Base-by-base conservation (phyloP, 306 rosid species). In the Sphenostylis stenocarpa region DNA sequence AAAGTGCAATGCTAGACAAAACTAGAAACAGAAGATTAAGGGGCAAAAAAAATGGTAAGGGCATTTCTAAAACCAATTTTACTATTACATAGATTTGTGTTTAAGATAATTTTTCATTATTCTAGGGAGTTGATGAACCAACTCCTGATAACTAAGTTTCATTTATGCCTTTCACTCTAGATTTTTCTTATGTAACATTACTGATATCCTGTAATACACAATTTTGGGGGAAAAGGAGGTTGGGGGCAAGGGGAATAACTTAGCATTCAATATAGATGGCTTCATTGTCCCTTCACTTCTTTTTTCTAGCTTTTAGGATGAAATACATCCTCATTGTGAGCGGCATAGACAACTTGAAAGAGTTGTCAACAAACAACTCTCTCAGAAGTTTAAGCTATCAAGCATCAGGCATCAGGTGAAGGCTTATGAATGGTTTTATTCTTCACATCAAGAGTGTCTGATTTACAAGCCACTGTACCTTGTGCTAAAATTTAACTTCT, bases 1-100 rank as follows among this genome's bases (percentile, higher is more conserved):
- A 47, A 80, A 76, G 33, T 6, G 34, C 33, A 52, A 65, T 19
- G 58, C 60, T 17, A 61, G 15, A 45, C 1, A 79, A 79, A 39
- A 58, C 69, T 72, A 73, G 77, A 73, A 66, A 58, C 56, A 67
- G 45, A 74, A 78, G 77, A 73, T 28, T 43, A 68, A 39, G 67
- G 44, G 3, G 24, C 31, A 57, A 57, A 61, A 36, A n/a, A 79
- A 70, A 4, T 43, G 23, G 21, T 62, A 49, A 57, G 52, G 77
- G 51, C 39, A 38, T 12, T 51, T 41, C 16, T 17, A 19, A 68
- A 31, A 58, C 58, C 19, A 48, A 75, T 5, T 68, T 65, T 23
- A 38, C 38, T 26, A 17, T 47, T 16, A 55, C 31, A 31, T 21
- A 70, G 38, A 31, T 33, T 44, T 24, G 51, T 36, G 80, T 47